Percentiles rank a stretch among this genome's conserved stretches.
Evolutionary conservation across 495 filamentous ascomycete genomes (phyloP).

Genomic region (Hypoxylon lienhwacheense): DNA sequence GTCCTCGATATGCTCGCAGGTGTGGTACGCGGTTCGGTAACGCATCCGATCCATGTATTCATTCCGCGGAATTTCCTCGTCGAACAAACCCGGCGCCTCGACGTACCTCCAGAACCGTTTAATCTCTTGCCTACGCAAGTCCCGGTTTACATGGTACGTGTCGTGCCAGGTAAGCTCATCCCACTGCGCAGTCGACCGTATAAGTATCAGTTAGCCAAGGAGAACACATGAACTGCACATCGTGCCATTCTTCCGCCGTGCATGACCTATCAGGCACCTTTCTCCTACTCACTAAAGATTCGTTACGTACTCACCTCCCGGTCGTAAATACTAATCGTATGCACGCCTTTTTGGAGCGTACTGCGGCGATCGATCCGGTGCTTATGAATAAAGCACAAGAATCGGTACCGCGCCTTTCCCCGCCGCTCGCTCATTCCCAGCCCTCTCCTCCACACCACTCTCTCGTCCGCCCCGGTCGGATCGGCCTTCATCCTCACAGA

Average conservation of each 20-base stretch:
- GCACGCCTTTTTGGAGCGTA: conserved; percentile 16
- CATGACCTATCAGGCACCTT: not conserved
- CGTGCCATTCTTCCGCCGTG: too few species aligned
- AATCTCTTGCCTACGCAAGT: conserved; percentile 15
- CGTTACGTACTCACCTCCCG: conserved; percentile 30
- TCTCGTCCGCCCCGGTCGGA: not conserved
- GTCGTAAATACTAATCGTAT: conserved; percentile 32
- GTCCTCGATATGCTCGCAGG: conserved; percentile 17
- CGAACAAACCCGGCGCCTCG: not conserved
- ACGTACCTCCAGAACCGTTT: conserved; percentile 15
- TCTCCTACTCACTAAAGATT: too few species aligned
- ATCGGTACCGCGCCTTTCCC: conserved; percentile 19
- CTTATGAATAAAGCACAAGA: conserved; percentile 31
- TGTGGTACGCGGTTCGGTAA: conserved; percentile 27
- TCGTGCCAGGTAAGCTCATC: conserved; percentile 32
- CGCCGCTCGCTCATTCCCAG: not conserved
- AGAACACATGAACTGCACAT: not conserved
- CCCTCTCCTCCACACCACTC: not conserved
- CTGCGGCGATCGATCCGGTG: conserved; percentile 16
- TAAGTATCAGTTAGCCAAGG: not conserved
- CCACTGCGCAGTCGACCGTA: conserved; percentile 3
- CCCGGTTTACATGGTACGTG: conserved; percentile 14
- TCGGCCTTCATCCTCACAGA: not conserved
- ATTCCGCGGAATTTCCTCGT: not conserved
- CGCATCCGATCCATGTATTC: conserved; percentile 19